Conservation (phyloP, 1,139 yeast genomes). For the Sugiyamaella novakii region DNA sequence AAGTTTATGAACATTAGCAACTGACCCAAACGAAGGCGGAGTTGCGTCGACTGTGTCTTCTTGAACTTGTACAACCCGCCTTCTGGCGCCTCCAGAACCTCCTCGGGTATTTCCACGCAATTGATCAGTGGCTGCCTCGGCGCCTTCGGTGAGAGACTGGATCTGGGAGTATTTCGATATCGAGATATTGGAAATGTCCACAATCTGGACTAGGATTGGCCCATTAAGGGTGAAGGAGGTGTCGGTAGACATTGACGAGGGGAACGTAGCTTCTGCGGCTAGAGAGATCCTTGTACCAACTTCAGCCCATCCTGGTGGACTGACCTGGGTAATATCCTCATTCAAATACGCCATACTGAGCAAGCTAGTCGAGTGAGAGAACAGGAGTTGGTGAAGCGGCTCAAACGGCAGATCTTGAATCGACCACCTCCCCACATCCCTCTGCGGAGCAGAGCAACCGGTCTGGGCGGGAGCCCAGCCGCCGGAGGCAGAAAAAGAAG, state of each 20-base stretch:
- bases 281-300: conserved; percentile 10
- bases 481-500: too few species aligned
- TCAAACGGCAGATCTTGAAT: conserved; percentile 8
- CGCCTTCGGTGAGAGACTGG: conserved; percentile 24
- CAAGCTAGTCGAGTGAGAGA: not conserved
- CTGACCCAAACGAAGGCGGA: not conserved
- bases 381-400: conserved; percentile 9
- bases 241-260: too few species aligned
- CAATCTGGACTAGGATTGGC: conserved; percentile 31
- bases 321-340: conserved; percentile 15
- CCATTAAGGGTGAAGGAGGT: conserved; percentile 19
- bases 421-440: too few species aligned
- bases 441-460: too few species aligned
- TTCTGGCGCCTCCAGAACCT: not conserved
- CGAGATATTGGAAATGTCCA: conserved; percentile 32
- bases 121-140: conserved; percentile 18
- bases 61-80: not conserved
- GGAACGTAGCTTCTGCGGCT: too few species aligned
- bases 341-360: conserved; percentile 13
- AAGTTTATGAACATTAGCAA: conserved; percentile 27
- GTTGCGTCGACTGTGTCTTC: not conserved
- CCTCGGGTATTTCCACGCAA: conserved; percentile 11
- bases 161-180: conserved; percentile 30
- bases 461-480: too few species aligned
- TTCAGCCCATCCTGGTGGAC: conserved; percentile 7